Base-by-base conservation (phyloP, 2,329 filamentous ascomycete genomes). In the Sporothrix protearum region DNA sequence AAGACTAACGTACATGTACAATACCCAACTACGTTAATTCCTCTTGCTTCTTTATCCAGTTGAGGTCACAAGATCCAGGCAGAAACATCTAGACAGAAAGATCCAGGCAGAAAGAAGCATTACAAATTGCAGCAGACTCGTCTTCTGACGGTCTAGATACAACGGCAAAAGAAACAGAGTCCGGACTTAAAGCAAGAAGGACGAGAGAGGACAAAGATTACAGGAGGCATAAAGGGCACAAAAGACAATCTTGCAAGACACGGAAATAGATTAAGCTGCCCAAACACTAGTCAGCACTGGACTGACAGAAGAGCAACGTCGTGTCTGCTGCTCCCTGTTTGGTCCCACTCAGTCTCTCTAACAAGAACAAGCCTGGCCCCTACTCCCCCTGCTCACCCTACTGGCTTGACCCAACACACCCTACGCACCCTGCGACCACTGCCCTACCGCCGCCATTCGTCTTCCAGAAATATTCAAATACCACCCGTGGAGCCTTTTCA, bases 391-490 rank as follows among this genome's bases (percentile, higher is more conserved):
- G 22, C 49, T 51, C 19, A 5, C 49, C 49, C 39, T 28, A 33
- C 63, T 49, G 42, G 28, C 14, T 22, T 45, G 22, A 5, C 10
- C 22, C 30, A 39, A 19, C 16, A 16, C 59, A 42, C 33, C 36
- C 36, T 63, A 63, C 59, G n/a, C n/a, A n/a, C n/a, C n/a, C 39
- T 28, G 36, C 59, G 36, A 69, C 71, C 69, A 71, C 66, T 63
- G 39, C 39, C 55, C 53, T 67, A 61, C 55, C 69, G 66, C 68
- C 68, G 63, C 68, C 49, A 70, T 64, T 66, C 63, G 28, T 55
- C 25, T 57, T 53, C 70, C 49, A 70, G 36, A 68, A 73, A 70
- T 55, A 47, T 64, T 70, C 59, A 64, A 72, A 68, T 70, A 64
- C 72, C 61, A 67, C 67, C 66, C 59, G 61, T 57, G 63, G 45